Conservation (phyloP, 2,329 filamentous ascomycete genomes). For the Anisogramma anomala region DNA sequence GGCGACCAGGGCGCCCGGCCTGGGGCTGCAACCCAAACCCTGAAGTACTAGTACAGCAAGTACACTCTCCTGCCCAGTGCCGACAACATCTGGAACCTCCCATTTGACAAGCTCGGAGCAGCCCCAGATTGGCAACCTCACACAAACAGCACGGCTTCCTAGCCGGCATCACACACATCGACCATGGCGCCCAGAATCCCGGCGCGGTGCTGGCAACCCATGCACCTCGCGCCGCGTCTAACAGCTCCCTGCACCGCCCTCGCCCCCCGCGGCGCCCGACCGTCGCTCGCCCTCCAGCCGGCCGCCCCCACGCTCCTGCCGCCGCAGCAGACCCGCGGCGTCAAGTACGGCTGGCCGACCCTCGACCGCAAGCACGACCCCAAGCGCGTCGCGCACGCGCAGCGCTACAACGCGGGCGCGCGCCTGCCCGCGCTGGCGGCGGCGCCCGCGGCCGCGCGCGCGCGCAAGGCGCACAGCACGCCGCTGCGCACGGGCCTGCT, state of each 20-base stretch:
- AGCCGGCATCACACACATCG: conserved; percentile 8
- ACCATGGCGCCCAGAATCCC: conserved; percentile 36
- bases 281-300: conserved; percentile 30
- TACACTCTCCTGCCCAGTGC: conserved; percentile 3
- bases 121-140: background rate
- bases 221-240: conserved; percentile 17
- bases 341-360: conserved; percentile 52
- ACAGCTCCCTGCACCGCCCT: conserved; percentile 17
- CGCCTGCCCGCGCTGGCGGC: conserved; percentile 46
- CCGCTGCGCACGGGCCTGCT: conserved; percentile 68
- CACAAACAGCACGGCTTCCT: background rate
- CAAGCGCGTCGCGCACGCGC: conserved; percentile 34
- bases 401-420: conserved; percentile 44
- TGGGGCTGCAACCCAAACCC: no score
- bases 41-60: no score
- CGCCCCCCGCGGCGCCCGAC: conserved; percentile 25
- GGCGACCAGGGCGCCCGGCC: no score
- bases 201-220: conserved; percentile 32
- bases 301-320: conserved; percentile 25
- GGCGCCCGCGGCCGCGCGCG: conserved; percentile 49
- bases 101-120: conserved; percentile 5
- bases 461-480: conserved; percentile 45
- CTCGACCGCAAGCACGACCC: conserved; percentile 14
- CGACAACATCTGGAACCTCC: conserved; percentile 7
- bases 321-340: conserved; percentile 27